Conservation (phyloP, 1,284 basidiomycete genomes). For the Neolentinus lepideus region DNA sequence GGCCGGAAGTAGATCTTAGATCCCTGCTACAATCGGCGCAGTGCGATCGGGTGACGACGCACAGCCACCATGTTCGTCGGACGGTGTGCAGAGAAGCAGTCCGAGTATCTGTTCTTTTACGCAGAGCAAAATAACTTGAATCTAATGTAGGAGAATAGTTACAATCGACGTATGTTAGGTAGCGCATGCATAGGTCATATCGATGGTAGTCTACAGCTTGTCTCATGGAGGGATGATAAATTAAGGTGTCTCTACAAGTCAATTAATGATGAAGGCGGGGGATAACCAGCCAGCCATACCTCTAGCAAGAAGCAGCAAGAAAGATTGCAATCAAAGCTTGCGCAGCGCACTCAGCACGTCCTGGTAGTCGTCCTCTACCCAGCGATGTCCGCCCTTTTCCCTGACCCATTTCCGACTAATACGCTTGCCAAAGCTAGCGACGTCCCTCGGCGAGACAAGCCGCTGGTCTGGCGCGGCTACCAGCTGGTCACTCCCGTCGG, state of each 20-base stretch:
- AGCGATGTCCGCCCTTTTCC: constrained; percentile 28
- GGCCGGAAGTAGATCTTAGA: too few species aligned
- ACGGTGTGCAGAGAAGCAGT: too few species aligned
- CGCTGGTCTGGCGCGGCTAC: background rate
- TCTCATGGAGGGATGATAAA: background rate
- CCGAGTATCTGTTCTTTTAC: too few species aligned
- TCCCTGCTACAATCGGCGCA: too few species aligned
- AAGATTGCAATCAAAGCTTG: background rate
- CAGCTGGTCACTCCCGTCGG: background rate
- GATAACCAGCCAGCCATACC: background rate
- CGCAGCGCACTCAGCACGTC: constrained; percentile 9
- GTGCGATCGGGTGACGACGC: too few species aligned
- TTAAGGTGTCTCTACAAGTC: background rate
- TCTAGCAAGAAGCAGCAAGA: background rate
- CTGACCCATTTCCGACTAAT: constrained; percentile 26
- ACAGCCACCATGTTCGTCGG: too few species aligned
- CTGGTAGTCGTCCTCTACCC: constrained; percentile 26
- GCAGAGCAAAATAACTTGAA: too few species aligned
- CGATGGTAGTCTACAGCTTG: background rate
- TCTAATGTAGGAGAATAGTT: background rate
- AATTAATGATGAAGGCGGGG: background rate
- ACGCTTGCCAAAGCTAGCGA: constrained; percentile 9
- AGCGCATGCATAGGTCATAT: background rate
- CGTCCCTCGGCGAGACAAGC: background rate
- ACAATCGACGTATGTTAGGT: background rate